Evolutionary conservation across 805 yeast genomes (phyloP).

Genomic region (Priceomyces carsonii): DNA sequence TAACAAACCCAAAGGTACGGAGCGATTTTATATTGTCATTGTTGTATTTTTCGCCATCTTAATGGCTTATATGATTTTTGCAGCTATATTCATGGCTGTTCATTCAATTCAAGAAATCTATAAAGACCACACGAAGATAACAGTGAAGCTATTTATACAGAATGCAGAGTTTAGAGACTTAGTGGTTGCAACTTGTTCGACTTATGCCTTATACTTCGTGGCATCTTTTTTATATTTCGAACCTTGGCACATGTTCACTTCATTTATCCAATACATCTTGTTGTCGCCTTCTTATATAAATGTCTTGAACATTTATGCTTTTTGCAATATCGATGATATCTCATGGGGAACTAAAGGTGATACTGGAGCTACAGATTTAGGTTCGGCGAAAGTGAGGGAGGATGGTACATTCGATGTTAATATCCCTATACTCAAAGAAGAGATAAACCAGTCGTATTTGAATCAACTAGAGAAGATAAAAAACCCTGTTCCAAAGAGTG

Average conservation of each 20-base stretch:
- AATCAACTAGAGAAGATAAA: conserved; percentile 54
- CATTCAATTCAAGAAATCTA: conserved; percentile 45
- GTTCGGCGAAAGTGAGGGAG: conserved; percentile 52
- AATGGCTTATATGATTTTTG: conserved; percentile 59
- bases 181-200: conserved; percentile 59
- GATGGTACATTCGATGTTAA: conserved; percentile 60
- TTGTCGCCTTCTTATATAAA: conserved; percentile 54
- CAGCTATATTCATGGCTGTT: conserved; percentile 59
- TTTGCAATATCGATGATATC: conserved; percentile 70
- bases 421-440: conserved; percentile 48
- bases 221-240: conserved; percentile 61
- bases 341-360: conserved; percentile 80
- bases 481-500: conserved; percentile 37
- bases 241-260: conserved; percentile 66
- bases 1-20: conserved; percentile 63
- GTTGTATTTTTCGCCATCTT: conserved; percentile 59
- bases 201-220: conserved; percentile 60
- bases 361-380: conserved; percentile 57
- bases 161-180: conserved; percentile 47
- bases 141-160: conserved; percentile 47
- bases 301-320: conserved; percentile 64
- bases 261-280: conserved; percentile 52
- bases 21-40: conserved; percentile 51
- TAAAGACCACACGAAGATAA: conserved; percentile 37
- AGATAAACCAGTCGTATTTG: conserved; percentile 53